phyloP scores from a whole-genome alignment of 2,329 filamentous ascomycete genomes.

The Colletotrichum australisinense region DNA sequence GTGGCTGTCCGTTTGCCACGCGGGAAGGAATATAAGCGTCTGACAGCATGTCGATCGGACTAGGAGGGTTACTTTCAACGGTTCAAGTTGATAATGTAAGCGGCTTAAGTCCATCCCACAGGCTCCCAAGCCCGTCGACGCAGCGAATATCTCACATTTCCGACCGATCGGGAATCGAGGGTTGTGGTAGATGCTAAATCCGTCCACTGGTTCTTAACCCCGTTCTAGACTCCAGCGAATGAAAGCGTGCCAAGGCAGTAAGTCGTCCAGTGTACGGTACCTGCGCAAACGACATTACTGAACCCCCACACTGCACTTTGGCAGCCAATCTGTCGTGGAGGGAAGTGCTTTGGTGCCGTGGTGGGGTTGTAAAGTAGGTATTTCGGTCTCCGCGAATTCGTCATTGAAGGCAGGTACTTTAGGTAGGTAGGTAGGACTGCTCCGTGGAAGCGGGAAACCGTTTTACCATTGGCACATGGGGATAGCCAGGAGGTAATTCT shows the following conservation, averaged over 20 bases:
- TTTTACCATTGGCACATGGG: too few relatives aligned
- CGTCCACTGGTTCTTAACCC: conserved; percentile 3
- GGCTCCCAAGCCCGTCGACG: not conserved
- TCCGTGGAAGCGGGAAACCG: not conserved
- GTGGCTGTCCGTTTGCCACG: too few relatives aligned
- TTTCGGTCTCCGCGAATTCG: not conserved
- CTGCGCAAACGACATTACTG: not conserved
- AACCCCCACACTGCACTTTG: not conserved
- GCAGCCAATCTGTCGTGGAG: not conserved
- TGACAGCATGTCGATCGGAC: not conserved
- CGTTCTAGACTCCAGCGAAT: not conserved
- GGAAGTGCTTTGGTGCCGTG: not conserved
- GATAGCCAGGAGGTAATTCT: too few relatives aligned
- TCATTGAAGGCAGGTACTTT: not conserved
- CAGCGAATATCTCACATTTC: conserved; percentile 1
- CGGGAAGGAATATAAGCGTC: not conserved
- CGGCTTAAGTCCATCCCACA: conserved; percentile 2
- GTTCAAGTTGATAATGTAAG: not conserved
- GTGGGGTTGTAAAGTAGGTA: not conserved
- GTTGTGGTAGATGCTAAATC: conserved; percentile 13
- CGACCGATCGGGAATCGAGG: conserved; percentile 28
- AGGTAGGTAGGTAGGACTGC: not conserved
- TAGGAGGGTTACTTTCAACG: not conserved
- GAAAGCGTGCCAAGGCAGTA: not conserved
- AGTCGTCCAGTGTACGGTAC: not conserved